Conservation (phyloP, 2,329 filamentous ascomycete species). For the Diaporthe citrichinensis region DNA sequence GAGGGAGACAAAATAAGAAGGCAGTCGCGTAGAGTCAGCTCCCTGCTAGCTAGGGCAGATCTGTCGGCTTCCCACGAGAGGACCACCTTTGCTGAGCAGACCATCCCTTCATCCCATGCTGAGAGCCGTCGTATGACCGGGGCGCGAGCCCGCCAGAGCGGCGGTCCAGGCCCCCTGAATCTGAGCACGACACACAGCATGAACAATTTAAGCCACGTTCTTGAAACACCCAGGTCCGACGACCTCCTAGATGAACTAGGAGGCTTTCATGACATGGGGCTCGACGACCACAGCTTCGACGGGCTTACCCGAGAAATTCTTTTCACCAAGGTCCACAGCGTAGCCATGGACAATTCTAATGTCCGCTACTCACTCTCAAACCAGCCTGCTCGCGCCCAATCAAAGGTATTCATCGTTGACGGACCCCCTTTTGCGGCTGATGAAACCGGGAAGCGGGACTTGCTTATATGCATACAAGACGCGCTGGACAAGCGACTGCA, state of each 20-base stretch:
- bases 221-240: constrained; percentile 61
- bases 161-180: constrained; percentile 47
- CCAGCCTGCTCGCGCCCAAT: constrained; percentile 66
- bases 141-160: constrained; percentile 74
- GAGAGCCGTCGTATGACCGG: constrained; percentile 76
- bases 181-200: constrained; percentile 48
- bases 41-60: constrained; percentile 88
- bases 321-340: constrained; percentile 78
- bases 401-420: constrained; percentile 77
- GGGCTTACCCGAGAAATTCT: constrained; percentile 80
- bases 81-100: constrained; percentile 81
- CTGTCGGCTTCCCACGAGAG: constrained; percentile 88
- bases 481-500: constrained; percentile 76
- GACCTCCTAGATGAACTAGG: constrained; percentile 79
- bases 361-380: constrained; percentile 71
- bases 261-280: constrained; percentile 79
- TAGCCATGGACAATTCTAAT: constrained; percentile 73
- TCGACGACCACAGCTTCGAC: constrained; percentile 80
- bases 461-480: constrained; percentile 80
- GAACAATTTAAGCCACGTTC: constrained; percentile 76
- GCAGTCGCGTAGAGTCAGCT: constrained; percentile 87
- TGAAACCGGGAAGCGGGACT: constrained; percentile 65
- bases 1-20: constrained; percentile 67
- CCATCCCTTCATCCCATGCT: constrained; percentile 55
- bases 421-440: constrained; percentile 70